Base-by-base conservation (phyloP, 2,329 filamentous ascomycete species). In the Cordyceps sp. region DNA sequence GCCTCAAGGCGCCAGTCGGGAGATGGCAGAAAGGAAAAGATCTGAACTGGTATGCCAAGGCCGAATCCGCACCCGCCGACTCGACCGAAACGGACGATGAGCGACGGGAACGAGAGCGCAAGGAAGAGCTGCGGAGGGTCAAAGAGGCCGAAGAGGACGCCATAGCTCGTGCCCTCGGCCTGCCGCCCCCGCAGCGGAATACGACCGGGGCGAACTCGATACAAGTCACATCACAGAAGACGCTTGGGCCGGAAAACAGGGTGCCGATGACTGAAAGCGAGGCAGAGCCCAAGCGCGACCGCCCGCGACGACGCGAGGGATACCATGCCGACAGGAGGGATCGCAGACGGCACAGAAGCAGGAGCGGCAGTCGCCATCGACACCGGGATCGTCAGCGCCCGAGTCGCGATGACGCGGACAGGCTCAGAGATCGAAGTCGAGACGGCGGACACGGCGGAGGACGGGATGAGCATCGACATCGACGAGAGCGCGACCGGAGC, bases 71-170 rank as follows among this genome's bases (percentile, higher is more conserved):
- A 55, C 64, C 18, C 50, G 52, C 16, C 20, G 55, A 63, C 19
- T 57, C 67, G 4, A 60, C 53, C 39, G 73, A 72, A 46, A 73
- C 69, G 1, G 60, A 65, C 6, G 71, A 74, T 37, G 64, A 77
- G 44, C 66, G 62, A 30, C 59, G 55, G 13, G 69, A 62, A 27
- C 61, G 72, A 38, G 69, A 78, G 48, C 66, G 79, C 33, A 74
- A 73, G 37, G 79, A 84, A 45, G 88, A 94, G 54, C 67, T 90
- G 44, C 71, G 73, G 43, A 74, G 68, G 42, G 68, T 94, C 49
- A 94, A 93, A 48, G 81, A 93, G 52, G 83, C 80, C 0, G 90
- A 98, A 47, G 82, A 93, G 49, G 88, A 94, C 52, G 90, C 86
- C 2, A 77, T 96, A 50, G 76, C 84, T 4, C 67, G 64, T 28